Conservation (phyloP, 768 basidiomycete species). For the Termitomyces titanicus region DNA sequence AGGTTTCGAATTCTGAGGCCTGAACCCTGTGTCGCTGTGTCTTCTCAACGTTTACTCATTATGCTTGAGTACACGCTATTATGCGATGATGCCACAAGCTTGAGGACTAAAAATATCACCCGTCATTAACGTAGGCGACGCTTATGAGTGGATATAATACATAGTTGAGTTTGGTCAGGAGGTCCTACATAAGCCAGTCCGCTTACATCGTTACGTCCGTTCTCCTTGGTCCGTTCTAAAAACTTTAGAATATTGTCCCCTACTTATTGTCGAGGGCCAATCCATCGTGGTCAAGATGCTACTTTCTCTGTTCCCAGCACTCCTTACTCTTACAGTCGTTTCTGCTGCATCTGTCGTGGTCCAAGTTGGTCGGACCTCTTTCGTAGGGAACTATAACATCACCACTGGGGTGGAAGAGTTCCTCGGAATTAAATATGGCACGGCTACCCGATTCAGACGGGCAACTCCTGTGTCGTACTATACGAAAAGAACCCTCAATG, state of each 20-base stretch:
- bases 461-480: slow-evolving; percentile 13
- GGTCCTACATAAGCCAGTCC: neutral
- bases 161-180: too few species aligned
- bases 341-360: slow-evolving; percentile 12
- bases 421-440: slow-evolving; percentile 16
- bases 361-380: slow-evolving; percentile 4
- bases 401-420: slow-evolving; percentile 18
- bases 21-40: neutral
- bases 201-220: neutral
- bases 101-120: too few species aligned
- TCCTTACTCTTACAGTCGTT: slow-evolving; percentile 8
- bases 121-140: too few species aligned
- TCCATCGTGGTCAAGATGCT: slow-evolving; percentile 5
- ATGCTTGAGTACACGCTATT: too few species aligned
- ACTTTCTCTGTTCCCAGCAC: slow-evolving; percentile 4
- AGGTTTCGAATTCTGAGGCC: too few species aligned
- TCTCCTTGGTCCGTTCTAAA: too few species aligned
- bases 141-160: too few species aligned
- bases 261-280: too few species aligned
- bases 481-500: neutral
- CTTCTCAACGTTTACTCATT: too few species aligned
- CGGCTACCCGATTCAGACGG: slow-evolving; percentile 13
- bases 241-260: too few species aligned
- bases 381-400: slow-evolving; percentile 14
- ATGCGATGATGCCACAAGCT: too few species aligned